Evolutionary conservation across 108 stramenopile genomes (phyloP).

Genomic region (Discostella stelligeroides): DNA sequence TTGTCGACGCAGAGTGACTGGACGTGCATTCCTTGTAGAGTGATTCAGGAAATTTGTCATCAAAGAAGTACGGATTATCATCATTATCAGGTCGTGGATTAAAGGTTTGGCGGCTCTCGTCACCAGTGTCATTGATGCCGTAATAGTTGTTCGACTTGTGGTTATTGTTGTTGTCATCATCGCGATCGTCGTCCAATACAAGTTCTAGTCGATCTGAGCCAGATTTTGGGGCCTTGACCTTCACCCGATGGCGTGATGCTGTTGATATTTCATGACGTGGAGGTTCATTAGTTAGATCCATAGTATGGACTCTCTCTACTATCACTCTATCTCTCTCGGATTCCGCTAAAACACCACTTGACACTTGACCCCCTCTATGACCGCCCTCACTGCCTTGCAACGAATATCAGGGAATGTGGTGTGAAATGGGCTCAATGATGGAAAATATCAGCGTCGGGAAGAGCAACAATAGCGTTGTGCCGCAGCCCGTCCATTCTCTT

Average conservation of each 20-base stretch:
- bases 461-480: too few relatives aligned
- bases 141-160: background rate
- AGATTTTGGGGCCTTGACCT: conserved; percentile 12
- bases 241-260: background rate
- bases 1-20: background rate
- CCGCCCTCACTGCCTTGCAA: too few relatives aligned
- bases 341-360: too few relatives aligned
- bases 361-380: too few relatives aligned
- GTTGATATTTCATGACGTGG: too few relatives aligned
- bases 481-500: too few relatives aligned
- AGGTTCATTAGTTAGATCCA: too few relatives aligned
- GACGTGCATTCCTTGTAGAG: background rate
- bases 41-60: background rate
- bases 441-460: too few relatives aligned
- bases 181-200: background rate
- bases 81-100: background rate
- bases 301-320: too few relatives aligned
- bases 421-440: too few relatives aligned
- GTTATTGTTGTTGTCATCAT: background rate
- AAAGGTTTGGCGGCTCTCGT: background rate
- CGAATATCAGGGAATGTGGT: too few relatives aligned
- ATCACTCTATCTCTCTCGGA: too few relatives aligned
- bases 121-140: background rate
- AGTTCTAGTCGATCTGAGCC: conserved; percentile 1
- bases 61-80: background rate